Percentiles rank a stretch among this genome's conserved stretches.
phyloP scores from a whole-genome alignment of 306 rosid genomes.

The Mimosa pudica region DNA sequence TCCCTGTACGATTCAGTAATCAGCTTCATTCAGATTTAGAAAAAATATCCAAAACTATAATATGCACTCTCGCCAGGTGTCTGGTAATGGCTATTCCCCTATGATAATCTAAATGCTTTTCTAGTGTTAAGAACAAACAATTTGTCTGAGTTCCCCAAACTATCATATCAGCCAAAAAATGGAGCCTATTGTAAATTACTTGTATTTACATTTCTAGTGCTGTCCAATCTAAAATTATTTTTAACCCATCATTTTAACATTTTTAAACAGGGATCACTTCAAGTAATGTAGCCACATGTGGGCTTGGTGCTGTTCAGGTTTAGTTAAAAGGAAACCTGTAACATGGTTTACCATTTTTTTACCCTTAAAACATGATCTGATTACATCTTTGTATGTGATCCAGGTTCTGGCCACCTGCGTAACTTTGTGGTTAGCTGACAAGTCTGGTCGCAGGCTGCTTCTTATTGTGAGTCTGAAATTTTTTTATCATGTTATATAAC shows the following conservation, averaged over 20 bases:
- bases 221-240: constrained; percentile 12
- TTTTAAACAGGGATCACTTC: constrained; percentile 68
- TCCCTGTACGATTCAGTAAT: constrained; percentile 2
- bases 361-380: constrained; percentile 36
- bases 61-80: constrained; percentile 10
- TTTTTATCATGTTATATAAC: not conserved
- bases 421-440: constrained; percentile 86
- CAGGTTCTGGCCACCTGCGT: constrained; percentile 83
- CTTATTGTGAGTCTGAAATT: constrained; percentile 72
- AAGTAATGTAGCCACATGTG: constrained; percentile 73
- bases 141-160: constrained; percentile 18
- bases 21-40: constrained; percentile 5
- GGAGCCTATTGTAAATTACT: not conserved
- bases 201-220: constrained; percentile 12
- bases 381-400: constrained; percentile 35
- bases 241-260: constrained; percentile 29
- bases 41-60: not conserved
- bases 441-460: constrained; percentile 84
- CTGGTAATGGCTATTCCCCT: constrained; percentile 17
- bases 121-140: not conserved
- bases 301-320: constrained; percentile 96
- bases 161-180: not conserved
- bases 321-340: constrained; percentile 43
- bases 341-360: constrained; percentile 13
- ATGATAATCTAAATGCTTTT: not conserved